Evolutionary conservation across 257 asterid species (phyloP).

Genomic region (Scutellaria baicalensis): DNA sequence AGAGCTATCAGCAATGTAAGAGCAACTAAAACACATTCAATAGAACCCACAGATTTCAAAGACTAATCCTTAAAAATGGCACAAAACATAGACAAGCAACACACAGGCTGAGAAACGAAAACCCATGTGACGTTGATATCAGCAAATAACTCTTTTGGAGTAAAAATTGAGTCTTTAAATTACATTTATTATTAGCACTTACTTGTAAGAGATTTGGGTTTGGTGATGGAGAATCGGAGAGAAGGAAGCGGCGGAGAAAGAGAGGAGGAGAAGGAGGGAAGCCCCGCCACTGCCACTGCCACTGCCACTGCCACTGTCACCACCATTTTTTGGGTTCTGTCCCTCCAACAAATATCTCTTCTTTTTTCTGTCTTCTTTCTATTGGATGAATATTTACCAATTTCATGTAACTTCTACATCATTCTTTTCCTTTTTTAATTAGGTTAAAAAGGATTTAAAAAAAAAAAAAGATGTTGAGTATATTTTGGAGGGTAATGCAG

Average conservation of each 20-base stretch:
- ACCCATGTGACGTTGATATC: no score
- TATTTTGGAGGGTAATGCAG: no score
- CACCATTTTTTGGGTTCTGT: background rate
- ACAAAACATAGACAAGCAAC: background rate
- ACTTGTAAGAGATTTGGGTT: constrained; percentile 35
- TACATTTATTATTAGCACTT: constrained; percentile 4
- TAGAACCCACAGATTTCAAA: background rate
- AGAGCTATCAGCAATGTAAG: background rate
- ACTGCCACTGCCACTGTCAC: constrained; percentile 30
- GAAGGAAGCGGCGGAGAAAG: constrained; percentile 22
- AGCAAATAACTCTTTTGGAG: background rate
- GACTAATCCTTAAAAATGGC: background rate
- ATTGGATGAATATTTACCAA: constrained; percentile 19
- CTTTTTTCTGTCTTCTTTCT: background rate
- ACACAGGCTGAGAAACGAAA: no score
- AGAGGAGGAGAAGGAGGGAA: constrained; percentile 36
- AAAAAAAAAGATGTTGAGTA: no score
- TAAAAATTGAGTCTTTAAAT: background rate
- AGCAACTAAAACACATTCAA: background rate
- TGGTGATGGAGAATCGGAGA: constrained; percentile 22
- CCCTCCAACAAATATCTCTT: constrained; percentile 1
- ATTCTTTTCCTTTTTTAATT: background rate
- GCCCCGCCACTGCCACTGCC: constrained; percentile 34
- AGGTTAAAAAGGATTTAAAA: no score
- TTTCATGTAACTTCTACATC: background rate